These are phyloP conservation scores for Dioszegia crocea DNA, from an alignment of 768 basidiomycete species.

Conservation along the genomic window DNA sequence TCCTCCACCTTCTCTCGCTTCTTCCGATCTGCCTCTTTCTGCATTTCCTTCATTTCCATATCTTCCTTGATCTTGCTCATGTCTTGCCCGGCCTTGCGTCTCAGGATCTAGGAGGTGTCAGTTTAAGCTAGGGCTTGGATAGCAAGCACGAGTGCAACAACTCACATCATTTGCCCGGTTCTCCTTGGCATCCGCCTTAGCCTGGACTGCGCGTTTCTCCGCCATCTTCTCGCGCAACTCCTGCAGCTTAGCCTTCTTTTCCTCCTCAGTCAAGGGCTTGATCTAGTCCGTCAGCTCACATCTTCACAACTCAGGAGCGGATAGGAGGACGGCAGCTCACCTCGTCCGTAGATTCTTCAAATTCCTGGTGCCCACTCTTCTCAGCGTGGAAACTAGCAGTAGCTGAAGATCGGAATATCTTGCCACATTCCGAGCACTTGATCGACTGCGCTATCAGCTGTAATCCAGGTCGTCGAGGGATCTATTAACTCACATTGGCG, in stretches of 20 bases:
- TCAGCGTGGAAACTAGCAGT: slow-evolving; percentile 90
- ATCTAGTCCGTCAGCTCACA: slow-evolving; percentile 55
- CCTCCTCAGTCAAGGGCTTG: slow-evolving; percentile 91
- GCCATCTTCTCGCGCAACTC: slow-evolving; percentile 77
- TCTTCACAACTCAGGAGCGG: too few species aligned
- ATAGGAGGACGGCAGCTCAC: slow-evolving; percentile 50
- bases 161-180: slow-evolving; percentile 50
- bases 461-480: neutral
- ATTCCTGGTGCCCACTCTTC: slow-evolving; percentile 90
- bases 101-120: slow-evolving; percentile 64
- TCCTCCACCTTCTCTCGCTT: slow-evolving; percentile 86
- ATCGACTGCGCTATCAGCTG: slow-evolving; percentile 25
- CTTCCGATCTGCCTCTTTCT: slow-evolving; percentile 68
- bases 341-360: slow-evolving; percentile 93
- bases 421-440: slow-evolving; percentile 61
- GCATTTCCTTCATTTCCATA: slow-evolving; percentile 56
- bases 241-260: slow-evolving; percentile 72
- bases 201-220: slow-evolving; percentile 70
- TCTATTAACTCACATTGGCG: slow-evolving; percentile 39
- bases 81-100: slow-evolving; percentile 77
- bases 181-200: slow-evolving; percentile 69
- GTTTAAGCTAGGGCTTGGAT: too few species aligned
- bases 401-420: slow-evolving; percentile 78
- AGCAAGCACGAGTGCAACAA: neutral
- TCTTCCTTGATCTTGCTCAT: slow-evolving; percentile 72